phyloP scores from a whole-genome alignment of 148 eudicot species.

The Rheum nobile region DNA sequence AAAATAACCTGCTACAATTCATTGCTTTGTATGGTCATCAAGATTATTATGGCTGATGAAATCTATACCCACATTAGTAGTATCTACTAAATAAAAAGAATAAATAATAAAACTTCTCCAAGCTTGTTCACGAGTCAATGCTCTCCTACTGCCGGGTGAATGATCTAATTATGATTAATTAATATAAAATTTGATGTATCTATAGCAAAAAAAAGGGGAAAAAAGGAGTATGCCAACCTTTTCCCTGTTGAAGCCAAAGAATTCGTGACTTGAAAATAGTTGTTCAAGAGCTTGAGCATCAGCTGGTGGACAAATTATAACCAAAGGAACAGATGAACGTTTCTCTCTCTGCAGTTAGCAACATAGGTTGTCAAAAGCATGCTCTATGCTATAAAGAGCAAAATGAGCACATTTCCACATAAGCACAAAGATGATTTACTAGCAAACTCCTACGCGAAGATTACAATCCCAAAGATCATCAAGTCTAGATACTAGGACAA shows the following conservation, averaged over 20 bases:
- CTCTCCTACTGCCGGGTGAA: neutral
- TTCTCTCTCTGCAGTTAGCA: slow-evolving; percentile 45
- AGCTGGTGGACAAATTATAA: slow-evolving; percentile 46
- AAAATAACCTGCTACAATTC: neutral
- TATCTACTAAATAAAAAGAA: neutral
- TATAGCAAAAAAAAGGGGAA: neutral
- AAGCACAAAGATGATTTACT: neutral
- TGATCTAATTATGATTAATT: neutral
- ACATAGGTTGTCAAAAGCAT: neutral
- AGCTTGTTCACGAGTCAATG: neutral
- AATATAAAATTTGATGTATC: neutral
- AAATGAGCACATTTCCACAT: neutral
- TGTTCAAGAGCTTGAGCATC: slow-evolving; percentile 36
- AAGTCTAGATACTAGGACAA: neutral
- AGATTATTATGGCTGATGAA: neutral
- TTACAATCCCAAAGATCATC: neutral
- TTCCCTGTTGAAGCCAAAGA: slow-evolving; percentile 49
- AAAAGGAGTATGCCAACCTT: slow-evolving; percentile 39
- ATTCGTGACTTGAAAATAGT: slow-evolving; percentile 41
- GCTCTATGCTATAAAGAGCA: neutral
- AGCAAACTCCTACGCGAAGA: neutral
- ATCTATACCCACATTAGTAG: neutral
- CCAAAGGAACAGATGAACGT: slow-evolving; percentile 51
- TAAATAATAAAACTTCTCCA: neutral
- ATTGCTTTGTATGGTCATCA: neutral